Percentiles rank a stretch among this genome's conserved stretches.
These are phyloP conservation scores for Alternaria alternata DNA, from an alignment of 2,329 filamentous ascomycete species.

Conservation along the genomic window DNA sequence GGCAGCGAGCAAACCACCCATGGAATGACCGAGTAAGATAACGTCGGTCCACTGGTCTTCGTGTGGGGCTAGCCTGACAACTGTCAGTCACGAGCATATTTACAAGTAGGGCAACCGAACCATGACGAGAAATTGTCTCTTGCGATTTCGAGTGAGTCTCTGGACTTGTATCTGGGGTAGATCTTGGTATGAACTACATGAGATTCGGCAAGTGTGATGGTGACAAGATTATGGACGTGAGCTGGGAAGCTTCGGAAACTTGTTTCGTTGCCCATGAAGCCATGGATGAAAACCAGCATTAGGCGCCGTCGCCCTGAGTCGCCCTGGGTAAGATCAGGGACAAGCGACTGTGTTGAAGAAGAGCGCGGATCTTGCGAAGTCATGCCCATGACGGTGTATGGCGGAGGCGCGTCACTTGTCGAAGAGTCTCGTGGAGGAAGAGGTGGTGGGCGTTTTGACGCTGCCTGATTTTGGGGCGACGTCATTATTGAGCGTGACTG, in stretches of 20 bases:
- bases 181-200: constrained; percentile 88
- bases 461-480: constrained; percentile 19
- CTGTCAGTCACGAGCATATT: constrained; percentile 9
- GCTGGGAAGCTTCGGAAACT: constrained; percentile 89
- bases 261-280: constrained; percentile 87
- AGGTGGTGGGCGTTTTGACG: constrained; percentile 34
- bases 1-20: constrained; percentile 84
- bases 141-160: constrained; percentile 74
- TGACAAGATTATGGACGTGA: constrained; percentile 80
- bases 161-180: constrained; percentile 81
- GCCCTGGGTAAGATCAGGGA: constrained; percentile 45
- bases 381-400: constrained; percentile 37
- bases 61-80: constrained; percentile 74
- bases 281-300: constrained; percentile 85
- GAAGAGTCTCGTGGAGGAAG: constrained; percentile 41
- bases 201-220: constrained; percentile 70
- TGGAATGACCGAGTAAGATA: constrained; percentile 85
- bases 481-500: constrained; percentile 28
- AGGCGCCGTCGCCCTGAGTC: constrained; percentile 61
- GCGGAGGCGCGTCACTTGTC: constrained; percentile 21
- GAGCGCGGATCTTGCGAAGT: constrained; percentile 54
- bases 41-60: constrained; percentile 78
- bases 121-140: constrained; percentile 84
- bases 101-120: constrained; percentile 45
- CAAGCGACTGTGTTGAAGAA: constrained; percentile 57